These are phyloP conservation scores for Mycena epipterygia DNA, from an alignment of 768 basidiomycete species.

Conservation along the genomic window DNA sequence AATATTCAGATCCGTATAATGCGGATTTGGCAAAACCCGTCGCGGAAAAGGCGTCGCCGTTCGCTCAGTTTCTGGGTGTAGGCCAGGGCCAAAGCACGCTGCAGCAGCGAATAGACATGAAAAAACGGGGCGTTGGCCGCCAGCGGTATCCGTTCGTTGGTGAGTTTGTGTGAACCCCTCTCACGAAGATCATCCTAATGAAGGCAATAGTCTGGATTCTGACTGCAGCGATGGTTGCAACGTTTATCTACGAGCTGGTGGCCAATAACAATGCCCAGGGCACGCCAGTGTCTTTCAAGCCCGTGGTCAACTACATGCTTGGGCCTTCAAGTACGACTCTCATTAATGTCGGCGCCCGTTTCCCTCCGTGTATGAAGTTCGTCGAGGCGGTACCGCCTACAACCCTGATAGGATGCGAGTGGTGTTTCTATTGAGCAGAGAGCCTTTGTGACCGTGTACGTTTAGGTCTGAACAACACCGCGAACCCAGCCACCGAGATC, in stretches of 20 bases:
- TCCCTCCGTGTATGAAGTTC: constrained; percentile 92
- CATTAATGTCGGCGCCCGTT: constrained; percentile 91
- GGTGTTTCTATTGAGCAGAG: constrained; percentile 36
- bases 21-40: constrained; percentile 39
- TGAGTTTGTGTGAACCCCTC: constrained; percentile 42
- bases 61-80: constrained; percentile 57
- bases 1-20: constrained; percentile 62
- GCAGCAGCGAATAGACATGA: constrained; percentile 89
- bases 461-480: constrained; percentile 85
- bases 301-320: constrained; percentile 89
- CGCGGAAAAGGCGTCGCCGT: constrained; percentile 57
- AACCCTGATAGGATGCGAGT: constrained; percentile 73
- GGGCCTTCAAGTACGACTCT: constrained; percentile 90
- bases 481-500: constrained; percentile 76
- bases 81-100: constrained; percentile 66
- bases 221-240: constrained; percentile 75
- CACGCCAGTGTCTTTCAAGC: constrained; percentile 89
- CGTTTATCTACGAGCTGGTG: constrained; percentile 90
- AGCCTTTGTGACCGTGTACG: not conserved
- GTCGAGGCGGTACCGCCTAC: constrained; percentile 69
- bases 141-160: constrained; percentile 87
- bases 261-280: constrained; percentile 84
- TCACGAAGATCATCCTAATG: constrained; percentile 29
- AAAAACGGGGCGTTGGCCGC: constrained; percentile 86
- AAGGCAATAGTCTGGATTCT: constrained; percentile 68